phyloP scores from a whole-genome alignment of 345 rosid species.

The Punica granatum region DNA sequence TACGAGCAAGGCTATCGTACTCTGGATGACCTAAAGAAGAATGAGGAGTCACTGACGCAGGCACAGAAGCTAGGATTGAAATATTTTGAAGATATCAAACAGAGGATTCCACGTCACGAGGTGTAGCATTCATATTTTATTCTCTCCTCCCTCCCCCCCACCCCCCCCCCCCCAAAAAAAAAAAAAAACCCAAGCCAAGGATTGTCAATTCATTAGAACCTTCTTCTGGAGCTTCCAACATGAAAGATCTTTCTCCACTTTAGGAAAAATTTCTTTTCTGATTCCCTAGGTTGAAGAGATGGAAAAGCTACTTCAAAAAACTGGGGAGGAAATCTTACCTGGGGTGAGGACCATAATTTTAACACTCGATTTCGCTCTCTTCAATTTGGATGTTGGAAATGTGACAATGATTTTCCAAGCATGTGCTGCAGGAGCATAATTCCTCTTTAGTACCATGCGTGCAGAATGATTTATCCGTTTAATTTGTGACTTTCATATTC shows the following conservation, averaged over 20 bases:
- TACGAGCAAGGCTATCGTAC: constrained; percentile 85
- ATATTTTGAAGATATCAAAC: constrained; percentile 79
- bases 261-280: constrained; percentile 5
- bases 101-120: constrained; percentile 85
- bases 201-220: neutral
- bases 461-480: neutral
- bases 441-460: neutral
- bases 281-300: constrained; percentile 62
- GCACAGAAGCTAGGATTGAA: constrained; percentile 81
- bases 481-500: constrained; percentile 14
- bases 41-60: constrained; percentile 67
- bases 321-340: constrained; percentile 61
- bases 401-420: neutral
- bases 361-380: neutral
- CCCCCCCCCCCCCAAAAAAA: too few relatives aligned
- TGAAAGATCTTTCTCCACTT: neutral
- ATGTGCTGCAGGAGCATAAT: neutral
- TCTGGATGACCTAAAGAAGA: constrained; percentile 66
- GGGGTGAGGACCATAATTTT: constrained; percentile 45
- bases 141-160: too few relatives aligned
- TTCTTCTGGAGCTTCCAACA: neutral
- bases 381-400: neutral
- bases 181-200: too few relatives aligned
- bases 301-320: constrained; percentile 69
- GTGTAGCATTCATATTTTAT: constrained; percentile 23